These are phyloP conservation scores for Fomitiporia mediterranea DNA, from an alignment of 1,284 basidiomycete genomes.

Conservation along the genomic window DNA sequence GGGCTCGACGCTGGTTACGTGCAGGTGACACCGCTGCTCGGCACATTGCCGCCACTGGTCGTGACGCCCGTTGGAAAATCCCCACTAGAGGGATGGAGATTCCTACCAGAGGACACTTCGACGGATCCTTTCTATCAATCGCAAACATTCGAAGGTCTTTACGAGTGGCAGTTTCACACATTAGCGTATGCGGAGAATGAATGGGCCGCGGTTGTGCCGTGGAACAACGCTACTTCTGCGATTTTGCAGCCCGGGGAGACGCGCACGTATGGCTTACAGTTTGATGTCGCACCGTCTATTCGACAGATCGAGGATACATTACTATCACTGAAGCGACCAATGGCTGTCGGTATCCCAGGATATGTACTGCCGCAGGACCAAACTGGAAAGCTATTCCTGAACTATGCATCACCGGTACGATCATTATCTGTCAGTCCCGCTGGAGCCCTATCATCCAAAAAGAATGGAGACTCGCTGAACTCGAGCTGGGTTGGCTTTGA, in stretches of 20 bases:
- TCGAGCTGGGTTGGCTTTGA: constrained; percentile 46
- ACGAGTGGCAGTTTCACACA: constrained; percentile 60
- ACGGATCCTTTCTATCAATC: constrained; percentile 49
- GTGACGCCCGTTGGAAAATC: constrained; percentile 46
- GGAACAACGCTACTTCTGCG: constrained; percentile 53
- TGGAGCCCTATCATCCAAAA: constrained; percentile 44
- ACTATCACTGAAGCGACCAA: constrained; percentile 39
- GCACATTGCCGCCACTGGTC: constrained; percentile 49
- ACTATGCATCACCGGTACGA: constrained; percentile 37
- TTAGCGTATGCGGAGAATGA: constrained; percentile 55
- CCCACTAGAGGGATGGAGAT: constrained; percentile 56
- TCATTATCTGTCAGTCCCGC: constrained; percentile 42
- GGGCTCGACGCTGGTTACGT: constrained; percentile 53
- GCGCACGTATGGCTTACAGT: constrained; percentile 51
- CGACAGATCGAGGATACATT: constrained; percentile 46
- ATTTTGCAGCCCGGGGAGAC: constrained; percentile 44
- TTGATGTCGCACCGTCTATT: constrained; percentile 46
- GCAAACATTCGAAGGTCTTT: constrained; percentile 56
- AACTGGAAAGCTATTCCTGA: constrained; percentile 48
- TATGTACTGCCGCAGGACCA: constrained; percentile 50
- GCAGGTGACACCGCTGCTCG: constrained; percentile 49
- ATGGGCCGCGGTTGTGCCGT: constrained; percentile 48
- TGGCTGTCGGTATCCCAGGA: constrained; percentile 50
- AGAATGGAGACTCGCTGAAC: constrained; percentile 40
- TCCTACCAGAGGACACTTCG: constrained; percentile 46